phyloP scores from a whole-genome alignment of 805 yeast genomes.

The Blastobotrys terrestris region DNA sequence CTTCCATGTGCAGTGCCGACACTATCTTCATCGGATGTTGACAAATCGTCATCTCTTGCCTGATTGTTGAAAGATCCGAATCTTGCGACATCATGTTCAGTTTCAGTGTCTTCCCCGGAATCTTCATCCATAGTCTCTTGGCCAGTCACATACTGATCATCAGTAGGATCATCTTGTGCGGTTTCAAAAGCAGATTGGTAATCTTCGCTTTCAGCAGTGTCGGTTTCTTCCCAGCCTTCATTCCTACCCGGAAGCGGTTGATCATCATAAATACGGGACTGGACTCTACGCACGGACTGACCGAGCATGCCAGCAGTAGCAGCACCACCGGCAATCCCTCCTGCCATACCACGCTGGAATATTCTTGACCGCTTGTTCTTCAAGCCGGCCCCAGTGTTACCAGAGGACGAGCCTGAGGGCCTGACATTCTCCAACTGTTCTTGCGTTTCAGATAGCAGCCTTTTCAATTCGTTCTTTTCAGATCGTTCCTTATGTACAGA shows the following conservation, averaged over 20 bases:
- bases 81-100: slow-evolving; percentile 25
- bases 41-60: neutral
- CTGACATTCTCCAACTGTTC: slow-evolving; percentile 20
- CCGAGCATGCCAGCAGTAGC: slow-evolving; percentile 4
- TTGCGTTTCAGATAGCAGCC: slow-evolving; percentile 23
- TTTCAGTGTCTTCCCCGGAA: slow-evolving; percentile 22
- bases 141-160: slow-evolving; percentile 21
- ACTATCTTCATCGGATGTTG: slow-evolving; percentile 14
- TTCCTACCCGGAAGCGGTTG: slow-evolving; percentile 7
- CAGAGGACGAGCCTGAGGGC: neutral
- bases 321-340: slow-evolving; percentile 1
- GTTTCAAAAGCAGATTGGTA: slow-evolving; percentile 25
- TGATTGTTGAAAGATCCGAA: neutral
- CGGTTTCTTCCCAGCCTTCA: slow-evolving; percentile 18
- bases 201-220: slow-evolving; percentile 16
- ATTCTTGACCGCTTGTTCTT: slow-evolving; percentile 11
- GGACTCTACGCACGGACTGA: slow-evolving; percentile 2
- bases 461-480: slow-evolving; percentile 36
- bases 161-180: slow-evolving; percentile 27
- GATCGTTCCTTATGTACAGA: slow-evolving; percentile 41
- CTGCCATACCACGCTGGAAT: slow-evolving; percentile 4
- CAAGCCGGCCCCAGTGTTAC: neutral
- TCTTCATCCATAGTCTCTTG: slow-evolving; percentile 23
- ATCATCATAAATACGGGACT: slow-evolving; percentile 17
- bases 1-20: neutral